phyloP scores from a whole-genome alignment of 352 stramenopile genomes.

The Lagenidium sp. region DNA sequence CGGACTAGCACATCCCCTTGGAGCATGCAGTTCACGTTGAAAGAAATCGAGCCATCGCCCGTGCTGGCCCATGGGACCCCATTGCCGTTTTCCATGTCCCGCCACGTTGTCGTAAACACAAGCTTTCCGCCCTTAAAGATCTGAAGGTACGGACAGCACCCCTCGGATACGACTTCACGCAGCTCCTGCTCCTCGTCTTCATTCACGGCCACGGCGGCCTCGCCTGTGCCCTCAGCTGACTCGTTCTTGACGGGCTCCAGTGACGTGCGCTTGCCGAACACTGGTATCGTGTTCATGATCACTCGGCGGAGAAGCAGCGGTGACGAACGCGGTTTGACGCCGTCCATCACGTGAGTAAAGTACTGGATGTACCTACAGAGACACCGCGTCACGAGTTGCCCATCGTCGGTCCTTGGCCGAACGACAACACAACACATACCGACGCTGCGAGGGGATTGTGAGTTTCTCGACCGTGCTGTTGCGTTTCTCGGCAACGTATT shows the following conservation, averaged over 20 bases:
- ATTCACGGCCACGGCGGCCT: conserved; percentile 7
- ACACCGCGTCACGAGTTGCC: no score
- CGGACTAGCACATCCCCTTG: conserved; percentile 96
- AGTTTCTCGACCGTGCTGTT: conserved; percentile 86
- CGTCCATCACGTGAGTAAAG: conserved; percentile 97
- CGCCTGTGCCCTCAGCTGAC: conserved; percentile 19
- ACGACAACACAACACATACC: conserved; percentile 27
- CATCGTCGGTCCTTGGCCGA: no score
- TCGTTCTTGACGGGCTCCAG: conserved; percentile 47
- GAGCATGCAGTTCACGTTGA: conserved; percentile 95
- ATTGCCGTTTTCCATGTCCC: conserved; percentile 75
- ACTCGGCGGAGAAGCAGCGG: conserved; percentile 92
- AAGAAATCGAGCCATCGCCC: conserved; percentile 86
- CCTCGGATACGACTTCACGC: conserved; percentile 66
- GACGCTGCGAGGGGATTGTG: conserved; percentile 95
- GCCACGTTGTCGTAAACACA: conserved; percentile 92
- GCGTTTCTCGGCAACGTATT: conserved; percentile 90
- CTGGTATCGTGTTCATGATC: conserved; percentile 93
- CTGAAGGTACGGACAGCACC: conserved; percentile 97
- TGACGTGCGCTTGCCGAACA: conserved; percentile 66
- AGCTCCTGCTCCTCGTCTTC: conserved; percentile 30
- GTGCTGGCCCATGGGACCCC: conserved; percentile 89
- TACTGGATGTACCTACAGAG: conserved; percentile 92
- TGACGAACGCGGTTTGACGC: conserved; percentile 90
- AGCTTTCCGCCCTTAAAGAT: conserved; percentile 97